A percentile compares a stretch with the other conserved stretches of the same genome.
phyloP scores from a whole-genome alignment of 2,329 filamentous ascomycete genomes.

The Hypoxylon sp. region DNA sequence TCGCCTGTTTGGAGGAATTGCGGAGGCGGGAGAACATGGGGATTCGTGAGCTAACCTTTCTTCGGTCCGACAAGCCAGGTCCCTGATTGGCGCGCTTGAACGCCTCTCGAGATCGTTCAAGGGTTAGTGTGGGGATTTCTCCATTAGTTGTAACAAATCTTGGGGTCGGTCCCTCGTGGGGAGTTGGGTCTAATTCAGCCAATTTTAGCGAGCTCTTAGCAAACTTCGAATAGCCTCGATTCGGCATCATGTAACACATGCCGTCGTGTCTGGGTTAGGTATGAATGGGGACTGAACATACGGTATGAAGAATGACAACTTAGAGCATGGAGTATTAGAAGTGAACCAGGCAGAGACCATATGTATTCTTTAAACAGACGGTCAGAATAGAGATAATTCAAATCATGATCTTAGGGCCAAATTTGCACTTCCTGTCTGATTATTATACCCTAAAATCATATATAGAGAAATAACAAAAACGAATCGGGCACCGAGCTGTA shows the following conservation, averaged over 20 bases:
- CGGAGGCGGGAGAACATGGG: conserved; percentile 30
- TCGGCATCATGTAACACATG: neutral
- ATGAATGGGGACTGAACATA: conserved; percentile 1
- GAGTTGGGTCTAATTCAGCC: conserved; percentile 10
- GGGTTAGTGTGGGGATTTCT: conserved; percentile 25
- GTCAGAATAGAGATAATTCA: neutral
- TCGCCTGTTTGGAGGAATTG: conserved; percentile 30
- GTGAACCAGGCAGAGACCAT: neutral
- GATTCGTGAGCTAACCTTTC: conserved; percentile 22
- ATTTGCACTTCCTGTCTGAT: neutral
- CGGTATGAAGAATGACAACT: neutral
- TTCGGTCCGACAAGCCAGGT: conserved; percentile 35
- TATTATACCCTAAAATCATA: neutral
- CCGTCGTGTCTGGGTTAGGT: conserved; percentile 16
- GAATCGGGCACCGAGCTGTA: neutral
- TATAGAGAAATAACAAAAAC: neutral
- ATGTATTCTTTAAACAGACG: neutral
- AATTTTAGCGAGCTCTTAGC: conserved; percentile 27
- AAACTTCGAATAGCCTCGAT: conserved; percentile 11
- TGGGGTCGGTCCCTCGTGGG: conserved; percentile 30
- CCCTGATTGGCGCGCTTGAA: conserved; percentile 40
- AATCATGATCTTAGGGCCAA: neutral
- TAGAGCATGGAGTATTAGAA: conserved; percentile 3
- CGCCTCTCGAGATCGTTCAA: conserved; percentile 29
- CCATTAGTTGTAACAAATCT: conserved; percentile 26